Evolutionary conservation across 805 yeast genomes (phyloP).

Genomic region (Ogataea allantospora): DNA sequence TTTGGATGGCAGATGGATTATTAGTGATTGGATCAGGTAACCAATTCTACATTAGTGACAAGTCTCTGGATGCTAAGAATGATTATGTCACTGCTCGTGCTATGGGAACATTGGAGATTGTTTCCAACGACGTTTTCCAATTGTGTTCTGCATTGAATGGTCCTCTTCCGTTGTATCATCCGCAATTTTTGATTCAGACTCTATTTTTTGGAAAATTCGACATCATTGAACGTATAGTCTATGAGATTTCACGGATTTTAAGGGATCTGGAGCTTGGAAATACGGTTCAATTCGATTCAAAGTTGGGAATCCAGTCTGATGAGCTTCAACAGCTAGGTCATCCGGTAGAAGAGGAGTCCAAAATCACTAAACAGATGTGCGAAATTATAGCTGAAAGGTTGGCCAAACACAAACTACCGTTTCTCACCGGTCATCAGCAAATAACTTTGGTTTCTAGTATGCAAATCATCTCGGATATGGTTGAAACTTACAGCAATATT

Average conservation of each 20-base stretch:
- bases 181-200: slow-evolving; percentile 78
- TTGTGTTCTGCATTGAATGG: slow-evolving; percentile 81
- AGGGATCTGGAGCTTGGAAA: slow-evolving; percentile 49
- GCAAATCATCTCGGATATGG: slow-evolving; percentile 58
- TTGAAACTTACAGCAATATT: slow-evolving; percentile 39
- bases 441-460: slow-evolving; percentile 72
- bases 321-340: slow-evolving; percentile 25
- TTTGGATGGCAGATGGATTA: slow-evolving; percentile 79
- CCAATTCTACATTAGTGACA: slow-evolving; percentile 81
- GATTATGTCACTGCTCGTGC: slow-evolving; percentile 53
- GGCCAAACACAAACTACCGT: slow-evolving; percentile 67
- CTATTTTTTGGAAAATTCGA: slow-evolving; percentile 59
- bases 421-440: slow-evolving; percentile 88
- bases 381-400: slow-evolving; percentile 56
- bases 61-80: slow-evolving; percentile 49
- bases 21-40: slow-evolving; percentile 87
- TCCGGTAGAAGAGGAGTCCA: slow-evolving; percentile 27
- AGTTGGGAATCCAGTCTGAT: slow-evolving; percentile 22
- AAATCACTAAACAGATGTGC: slow-evolving; percentile 33
- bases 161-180: slow-evolving; percentile 86
- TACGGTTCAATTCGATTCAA: slow-evolving; percentile 21
- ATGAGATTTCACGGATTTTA: slow-evolving; percentile 49
- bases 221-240: slow-evolving; percentile 56
- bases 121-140: slow-evolving; percentile 58
- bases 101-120: slow-evolving; percentile 57